Percentiles rank a stretch among this genome's conserved stretches.
phyloP scores from a whole-genome alignment of 75 land plant species.

The Pinus albicaulis region DNA sequence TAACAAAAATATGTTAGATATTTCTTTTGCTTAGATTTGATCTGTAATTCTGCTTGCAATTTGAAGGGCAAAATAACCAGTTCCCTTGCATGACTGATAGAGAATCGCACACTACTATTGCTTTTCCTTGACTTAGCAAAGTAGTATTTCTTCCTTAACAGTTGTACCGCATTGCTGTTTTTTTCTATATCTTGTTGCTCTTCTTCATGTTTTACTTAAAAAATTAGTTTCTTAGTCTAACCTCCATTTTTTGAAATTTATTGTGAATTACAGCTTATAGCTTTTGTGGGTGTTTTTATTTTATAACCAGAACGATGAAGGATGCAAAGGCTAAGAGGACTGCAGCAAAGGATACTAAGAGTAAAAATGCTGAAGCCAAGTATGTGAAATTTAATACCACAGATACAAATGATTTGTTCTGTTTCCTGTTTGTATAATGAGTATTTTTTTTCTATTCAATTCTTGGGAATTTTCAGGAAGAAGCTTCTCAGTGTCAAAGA shows the following conservation, averaged over 20 bases:
- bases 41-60: background rate
- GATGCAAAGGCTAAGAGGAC: slow-evolving; percentile 5
- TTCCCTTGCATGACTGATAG: background rate
- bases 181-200: background rate
- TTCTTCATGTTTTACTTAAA: background rate
- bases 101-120: background rate
- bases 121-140: background rate
- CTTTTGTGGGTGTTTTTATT: background rate
- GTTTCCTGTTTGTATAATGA: too few species aligned
- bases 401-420: too few species aligned
- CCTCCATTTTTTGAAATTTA: background rate
- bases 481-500: slow-evolving; percentile 28
- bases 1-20: background rate
- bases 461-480: background rate
- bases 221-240: background rate
- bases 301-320: background rate
- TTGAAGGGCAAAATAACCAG: background rate
- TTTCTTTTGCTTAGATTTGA: background rate
- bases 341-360: background rate
- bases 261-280: too few species aligned
- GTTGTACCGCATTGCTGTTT: background rate
- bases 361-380: too few species aligned
- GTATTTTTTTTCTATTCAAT: background rate
- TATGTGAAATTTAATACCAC: too few species aligned
- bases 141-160: background rate